These are phyloP conservation scores for Kandelia obovata DNA, from an alignment of 345 rosid species.

Conservation along the genomic window DNA sequence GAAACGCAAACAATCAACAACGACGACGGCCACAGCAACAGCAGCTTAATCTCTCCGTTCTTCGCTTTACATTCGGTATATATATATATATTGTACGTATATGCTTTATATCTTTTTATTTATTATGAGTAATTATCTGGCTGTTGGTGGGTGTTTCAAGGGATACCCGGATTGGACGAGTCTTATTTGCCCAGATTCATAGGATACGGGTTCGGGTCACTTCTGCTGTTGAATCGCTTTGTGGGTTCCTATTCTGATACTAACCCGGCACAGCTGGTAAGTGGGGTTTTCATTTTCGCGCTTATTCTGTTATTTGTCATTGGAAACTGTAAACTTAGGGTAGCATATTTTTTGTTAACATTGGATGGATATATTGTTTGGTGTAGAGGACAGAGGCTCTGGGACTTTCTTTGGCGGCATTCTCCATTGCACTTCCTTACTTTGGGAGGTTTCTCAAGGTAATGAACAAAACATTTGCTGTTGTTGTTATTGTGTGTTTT, in stretches of 20 bases:
- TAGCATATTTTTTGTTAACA: neutral
- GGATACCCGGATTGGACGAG: conserved; percentile 88
- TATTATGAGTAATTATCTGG: too few species aligned
- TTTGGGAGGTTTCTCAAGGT: conserved; percentile 80
- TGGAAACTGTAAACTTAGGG: neutral
- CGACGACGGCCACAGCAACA: conserved; percentile 51
- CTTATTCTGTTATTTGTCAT: neutral
- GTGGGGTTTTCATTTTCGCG: neutral
- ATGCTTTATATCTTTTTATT: too few species aligned
- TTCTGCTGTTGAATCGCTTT: conserved; percentile 56
- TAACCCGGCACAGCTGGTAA: conserved; percentile 53
- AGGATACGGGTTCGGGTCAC: conserved; percentile 90
- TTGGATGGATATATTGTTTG: neutral
- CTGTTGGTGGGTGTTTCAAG: conserved; percentile 20
- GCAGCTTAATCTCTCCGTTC: conserved; percentile 77
- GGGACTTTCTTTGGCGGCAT: conserved; percentile 68
- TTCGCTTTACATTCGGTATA: conserved; percentile 81
- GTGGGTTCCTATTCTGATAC: conserved; percentile 35
- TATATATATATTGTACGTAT: neutral
- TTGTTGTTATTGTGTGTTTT: neutral
- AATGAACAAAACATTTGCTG: neutral
- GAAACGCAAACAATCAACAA: conserved; percentile 23
- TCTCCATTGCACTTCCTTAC: conserved; percentile 63
- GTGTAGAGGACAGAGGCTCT: conserved; percentile 65
- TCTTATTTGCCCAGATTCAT: conserved; percentile 89